Percentiles rank a stretch among this genome's conserved stretches.
Conservation (phyloP, 2,329 filamentous ascomycete genomes). For the Colletotrichum tabaci region DNA sequence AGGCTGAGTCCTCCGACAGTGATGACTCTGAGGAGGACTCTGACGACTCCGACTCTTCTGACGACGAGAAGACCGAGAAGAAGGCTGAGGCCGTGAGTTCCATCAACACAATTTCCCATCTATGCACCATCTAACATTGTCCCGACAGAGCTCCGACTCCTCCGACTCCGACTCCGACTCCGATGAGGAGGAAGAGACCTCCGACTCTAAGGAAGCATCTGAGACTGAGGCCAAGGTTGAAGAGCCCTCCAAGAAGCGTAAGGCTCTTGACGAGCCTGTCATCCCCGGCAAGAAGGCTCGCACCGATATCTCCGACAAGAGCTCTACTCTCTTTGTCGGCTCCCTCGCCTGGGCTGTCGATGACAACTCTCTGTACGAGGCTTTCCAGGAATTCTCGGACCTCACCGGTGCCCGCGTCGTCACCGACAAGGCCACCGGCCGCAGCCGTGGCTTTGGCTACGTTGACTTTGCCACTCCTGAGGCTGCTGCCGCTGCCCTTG, state of each 20-base stretch:
- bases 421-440: slow-evolving; percentile 83
- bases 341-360: slow-evolving; percentile 94
- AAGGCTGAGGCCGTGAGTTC: slow-evolving; percentile 43
- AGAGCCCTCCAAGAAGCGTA: slow-evolving; percentile 75
- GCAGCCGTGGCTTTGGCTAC: slow-evolving; percentile 94
- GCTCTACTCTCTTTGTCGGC: slow-evolving; percentile 86
- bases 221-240: slow-evolving; percentile 63
- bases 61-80: slow-evolving; percentile 47
- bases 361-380: slow-evolving; percentile 83
- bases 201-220: slow-evolving; percentile 49
- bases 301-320: slow-evolving; percentile 65
- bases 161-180: slow-evolving; percentile 53
- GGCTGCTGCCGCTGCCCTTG: slow-evolving; percentile 79
- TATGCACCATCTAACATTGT: slow-evolving; percentile 9
- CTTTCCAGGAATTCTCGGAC: slow-evolving; percentile 86
- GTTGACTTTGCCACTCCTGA: slow-evolving; percentile 84
- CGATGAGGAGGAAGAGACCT: slow-evolving; percentile 53
- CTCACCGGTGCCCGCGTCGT: slow-evolving; percentile 83
- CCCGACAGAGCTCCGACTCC: slow-evolving; percentile 46
- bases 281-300: slow-evolving; percentile 77
- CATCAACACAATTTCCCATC: not conserved
- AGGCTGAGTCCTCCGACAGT: slow-evolving; percentile 49
- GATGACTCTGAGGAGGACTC: slow-evolving; percentile 44
- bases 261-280: slow-evolving; percentile 68
- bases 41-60: slow-evolving; percentile 51